Evolutionary conservation across 2,329 filamentous ascomycete species (phyloP).

Genomic region (Fusarium sp.): DNA sequence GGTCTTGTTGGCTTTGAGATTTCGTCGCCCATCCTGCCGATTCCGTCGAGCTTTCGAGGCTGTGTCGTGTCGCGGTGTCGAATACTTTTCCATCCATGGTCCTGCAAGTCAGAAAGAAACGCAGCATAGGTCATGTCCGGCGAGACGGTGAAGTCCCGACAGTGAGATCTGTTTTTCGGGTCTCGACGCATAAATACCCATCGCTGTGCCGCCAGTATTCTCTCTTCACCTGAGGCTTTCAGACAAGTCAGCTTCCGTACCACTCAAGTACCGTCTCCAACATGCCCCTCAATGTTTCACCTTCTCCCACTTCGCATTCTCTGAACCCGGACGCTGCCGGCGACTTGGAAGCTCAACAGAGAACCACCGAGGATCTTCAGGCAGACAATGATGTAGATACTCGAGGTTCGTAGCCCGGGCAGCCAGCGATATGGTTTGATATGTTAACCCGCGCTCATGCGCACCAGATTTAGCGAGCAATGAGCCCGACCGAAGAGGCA

Average conservation of each 20-base stretch:
- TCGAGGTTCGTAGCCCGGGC: neutral
- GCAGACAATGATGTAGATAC: neutral
- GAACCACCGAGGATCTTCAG: neutral
- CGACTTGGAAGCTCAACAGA: neutral
- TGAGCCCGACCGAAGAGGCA: neutral
- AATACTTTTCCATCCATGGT: neutral
- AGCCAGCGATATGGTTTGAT: neutral
- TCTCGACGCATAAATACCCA: slow-evolving; percentile 9
- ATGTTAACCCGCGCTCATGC: neutral
- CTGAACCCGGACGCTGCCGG: neutral
- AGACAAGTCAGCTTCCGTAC: slow-evolving; percentile 3
- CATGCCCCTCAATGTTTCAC: slow-evolving; percentile 10
- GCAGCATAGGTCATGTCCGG: neutral
- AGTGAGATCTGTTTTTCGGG: neutral
- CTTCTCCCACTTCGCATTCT: neutral
- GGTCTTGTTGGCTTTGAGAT: neutral
- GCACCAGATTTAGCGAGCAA: neutral
- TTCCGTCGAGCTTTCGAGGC: neutral
- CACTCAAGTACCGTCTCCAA: slow-evolving; percentile 8
- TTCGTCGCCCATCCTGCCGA: neutral
- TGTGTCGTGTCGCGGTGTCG: neutral
- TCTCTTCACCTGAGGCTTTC: neutral
- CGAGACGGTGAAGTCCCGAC: neutral
- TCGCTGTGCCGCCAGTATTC: neutral
- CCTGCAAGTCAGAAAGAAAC: neutral